A percentile compares a stretch with the other conserved stretches of the same genome.
Conservation (phyloP, 2,329 filamentous ascomycete genomes). For the Phyllosticta ampelicida region DNA sequence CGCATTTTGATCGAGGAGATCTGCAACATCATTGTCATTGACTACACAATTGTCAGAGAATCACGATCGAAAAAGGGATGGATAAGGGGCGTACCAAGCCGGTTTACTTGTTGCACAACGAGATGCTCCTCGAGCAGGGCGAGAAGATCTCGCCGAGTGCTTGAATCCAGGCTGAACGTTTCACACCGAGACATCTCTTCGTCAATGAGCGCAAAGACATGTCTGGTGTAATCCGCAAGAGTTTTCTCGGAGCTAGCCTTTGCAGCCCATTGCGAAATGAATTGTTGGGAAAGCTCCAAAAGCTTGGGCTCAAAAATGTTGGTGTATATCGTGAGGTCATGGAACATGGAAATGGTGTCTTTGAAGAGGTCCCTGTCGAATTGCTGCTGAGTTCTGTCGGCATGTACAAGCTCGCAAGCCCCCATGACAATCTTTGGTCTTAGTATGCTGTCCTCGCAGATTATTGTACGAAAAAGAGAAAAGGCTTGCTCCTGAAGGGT, state of each 20-base stretch:
- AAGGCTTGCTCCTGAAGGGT: slow-evolving; percentile 77
- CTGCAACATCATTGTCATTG: slow-evolving; percentile 55
- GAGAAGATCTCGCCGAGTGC: slow-evolving; percentile 68
- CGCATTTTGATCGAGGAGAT: slow-evolving; percentile 61
- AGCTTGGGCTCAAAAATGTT: slow-evolving; percentile 70
- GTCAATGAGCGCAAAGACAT: slow-evolving; percentile 57
- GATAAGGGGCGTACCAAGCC: slow-evolving; percentile 21
- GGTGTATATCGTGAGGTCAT: slow-evolving; percentile 72
- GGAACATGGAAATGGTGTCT: slow-evolving; percentile 69
- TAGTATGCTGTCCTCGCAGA: slow-evolving; percentile 45
- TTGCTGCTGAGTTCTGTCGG: slow-evolving; percentile 51
- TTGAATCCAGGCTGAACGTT: slow-evolving; percentile 68
- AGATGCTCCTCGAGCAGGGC: slow-evolving; percentile 61
- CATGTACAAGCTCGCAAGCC: slow-evolving; percentile 64
- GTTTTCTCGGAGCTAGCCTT: slow-evolving; percentile 49
- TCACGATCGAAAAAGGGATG: background rate
- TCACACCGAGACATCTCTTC: slow-evolving; percentile 69
- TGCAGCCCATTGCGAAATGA: slow-evolving; percentile 59
- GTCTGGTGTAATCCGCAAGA: slow-evolving; percentile 65
- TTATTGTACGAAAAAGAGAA: slow-evolving; percentile 55
- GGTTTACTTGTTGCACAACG: slow-evolving; percentile 53
- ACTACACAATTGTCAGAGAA: slow-evolving; percentile 35
- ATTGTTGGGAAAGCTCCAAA: slow-evolving; percentile 54
- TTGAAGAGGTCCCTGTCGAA: slow-evolving; percentile 54
- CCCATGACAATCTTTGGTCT: slow-evolving; percentile 51